A percentile compares a stretch with the other conserved stretches of the same genome.
Conservation (phyloP, 2,329 filamentous ascomycete genomes). For the Neonectria hederae region DNA sequence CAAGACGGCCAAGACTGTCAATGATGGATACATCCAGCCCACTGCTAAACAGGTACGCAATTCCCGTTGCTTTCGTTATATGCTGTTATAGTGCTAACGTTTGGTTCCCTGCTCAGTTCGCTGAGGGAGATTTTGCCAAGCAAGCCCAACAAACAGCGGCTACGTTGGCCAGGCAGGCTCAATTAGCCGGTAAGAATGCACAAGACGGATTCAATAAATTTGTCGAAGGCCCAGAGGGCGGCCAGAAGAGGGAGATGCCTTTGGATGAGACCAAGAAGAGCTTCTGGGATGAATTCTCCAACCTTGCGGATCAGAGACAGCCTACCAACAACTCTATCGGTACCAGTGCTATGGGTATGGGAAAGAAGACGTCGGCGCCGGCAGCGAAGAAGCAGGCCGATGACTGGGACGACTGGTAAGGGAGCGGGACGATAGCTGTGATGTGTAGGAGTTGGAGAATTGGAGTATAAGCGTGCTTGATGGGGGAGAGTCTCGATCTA, state of each 20-base stretch:
- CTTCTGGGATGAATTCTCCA: conserved; percentile 93
- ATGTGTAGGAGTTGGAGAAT: conserved; percentile 40
- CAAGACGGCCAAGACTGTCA: conserved; percentile 91
- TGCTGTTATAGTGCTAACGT: conserved; percentile 34
- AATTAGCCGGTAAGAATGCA: conserved; percentile 77
- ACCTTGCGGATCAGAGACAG: conserved; percentile 67
- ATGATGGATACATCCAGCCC: conserved; percentile 91
- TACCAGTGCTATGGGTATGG: conserved; percentile 68
- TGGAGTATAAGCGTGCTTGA: conserved; percentile 43
- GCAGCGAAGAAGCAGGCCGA: conserved; percentile 59
- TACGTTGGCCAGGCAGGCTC: conserved; percentile 72
- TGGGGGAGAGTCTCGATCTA: conserved; percentile 29
- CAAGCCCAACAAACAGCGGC: conserved; percentile 70
- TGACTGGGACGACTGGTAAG: conserved; percentile 74
- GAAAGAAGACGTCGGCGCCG: conserved; percentile 48
- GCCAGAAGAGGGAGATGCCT: conserved; percentile 50
- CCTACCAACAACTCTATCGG: conserved; percentile 62
- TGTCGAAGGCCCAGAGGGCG: conserved; percentile 75
- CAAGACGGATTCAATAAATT: conserved; percentile 86
- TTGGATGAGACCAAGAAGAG: conserved; percentile 76
- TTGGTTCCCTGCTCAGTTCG: conserved; percentile 63
- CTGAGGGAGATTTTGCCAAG: conserved; percentile 80
- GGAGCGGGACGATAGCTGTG: conserved; percentile 15
- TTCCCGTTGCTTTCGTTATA: not conserved
- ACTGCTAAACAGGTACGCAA: conserved; percentile 80